Percentiles rank a stretch among this genome's conserved stretches.
Evolutionary conservation across 2,329 filamentous ascomycete species (phyloP).

Genomic region (Raffaelea deltoideospora): DNA sequence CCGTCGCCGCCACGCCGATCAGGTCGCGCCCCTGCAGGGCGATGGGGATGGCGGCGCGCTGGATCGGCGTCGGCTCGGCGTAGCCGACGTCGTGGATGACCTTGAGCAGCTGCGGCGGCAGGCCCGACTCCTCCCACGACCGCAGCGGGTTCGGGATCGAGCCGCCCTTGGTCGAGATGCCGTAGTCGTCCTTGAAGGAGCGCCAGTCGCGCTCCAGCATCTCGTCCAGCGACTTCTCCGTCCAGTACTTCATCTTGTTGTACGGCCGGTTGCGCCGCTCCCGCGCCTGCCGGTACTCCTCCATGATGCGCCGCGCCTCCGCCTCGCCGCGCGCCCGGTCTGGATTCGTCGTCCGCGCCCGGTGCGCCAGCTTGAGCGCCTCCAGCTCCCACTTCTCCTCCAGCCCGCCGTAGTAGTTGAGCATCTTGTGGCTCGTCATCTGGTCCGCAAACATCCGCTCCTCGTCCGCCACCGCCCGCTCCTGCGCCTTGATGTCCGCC

Average conservation of each 20-base stretch:
- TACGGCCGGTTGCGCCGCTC: conserved; percentile 60
- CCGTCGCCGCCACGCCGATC: conserved; percentile 95
- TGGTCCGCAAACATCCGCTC: conserved; percentile 27
- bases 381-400: conserved; percentile 9
- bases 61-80: conserved; percentile 78
- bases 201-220: conserved; percentile 98
- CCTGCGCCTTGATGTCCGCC: too few species aligned
- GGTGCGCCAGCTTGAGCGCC: conserved; percentile 7
- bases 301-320: conserved; percentile 65
- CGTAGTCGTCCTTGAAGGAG: conserved; percentile 99
- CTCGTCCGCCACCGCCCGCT: conserved; percentile 52
- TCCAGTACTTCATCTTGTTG: conserved; percentile 78
- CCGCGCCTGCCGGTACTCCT: conserved; percentile 66
- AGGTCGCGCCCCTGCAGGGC: conserved; percentile 83
- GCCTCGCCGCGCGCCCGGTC: conserved; percentile 63
- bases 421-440: conserved; percentile 7
- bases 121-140: conserved; percentile 70
- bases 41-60: conserved; percentile 89
- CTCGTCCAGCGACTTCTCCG: conserved; percentile 76
- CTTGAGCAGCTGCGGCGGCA: conserved; percentile 64
- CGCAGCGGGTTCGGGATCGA: conserved; percentile 92
- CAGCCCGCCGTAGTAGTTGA: conserved; percentile 5
- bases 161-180: conserved; percentile 87
- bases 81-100: conserved; percentile 81
- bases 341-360: conserved; percentile 38